Percentiles rank a stretch among this genome's conserved stretches.
Evolutionary conservation across 2,329 filamentous ascomycete species (phyloP).

Genomic region (Aspergillus pseudotamarii): DNA sequence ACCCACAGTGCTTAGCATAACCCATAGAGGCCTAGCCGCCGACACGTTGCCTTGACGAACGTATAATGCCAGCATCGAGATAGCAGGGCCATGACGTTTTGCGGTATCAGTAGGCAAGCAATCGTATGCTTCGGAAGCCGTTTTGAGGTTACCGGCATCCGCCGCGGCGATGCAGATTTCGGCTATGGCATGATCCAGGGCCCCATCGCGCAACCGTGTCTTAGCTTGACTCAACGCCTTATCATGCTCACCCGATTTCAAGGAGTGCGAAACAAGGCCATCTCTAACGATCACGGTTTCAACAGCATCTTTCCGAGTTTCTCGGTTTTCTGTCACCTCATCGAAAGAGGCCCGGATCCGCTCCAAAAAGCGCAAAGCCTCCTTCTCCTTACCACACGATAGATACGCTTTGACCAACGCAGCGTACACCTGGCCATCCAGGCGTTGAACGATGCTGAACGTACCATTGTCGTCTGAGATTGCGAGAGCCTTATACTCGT

Average conservation of each 20-base stretch:
- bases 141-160: conserved; percentile 71
- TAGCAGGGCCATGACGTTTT: conserved; percentile 61
- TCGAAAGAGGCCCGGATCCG: conserved; percentile 68
- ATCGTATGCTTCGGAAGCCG: conserved; percentile 69
- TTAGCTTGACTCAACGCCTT: conserved; percentile 76
- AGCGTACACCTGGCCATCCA: conserved; percentile 85
- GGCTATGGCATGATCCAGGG: conserved; percentile 66
- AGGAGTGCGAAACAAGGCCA: conserved; percentile 77
- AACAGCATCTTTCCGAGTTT: conserved; percentile 64
- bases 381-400: conserved; percentile 75
- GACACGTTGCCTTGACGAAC: conserved; percentile 79
- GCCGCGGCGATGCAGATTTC: conserved; percentile 77
- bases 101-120: conserved; percentile 58
- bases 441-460: conserved; percentile 67
- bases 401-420: conserved; percentile 90
- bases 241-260: conserved; percentile 69
- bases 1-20: conserved; percentile 63
- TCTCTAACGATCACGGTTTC: conserved; percentile 71
- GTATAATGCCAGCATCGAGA: conserved; percentile 84
- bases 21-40: conserved; percentile 79
- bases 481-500: conserved; percentile 89
- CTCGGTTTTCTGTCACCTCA: conserved; percentile 49
- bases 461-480: conserved; percentile 78
- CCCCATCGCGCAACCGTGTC: conserved; percentile 57
- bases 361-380: conserved; percentile 81